Base-by-base conservation (phyloP, 1,139 yeast species). In the Lodderomyces jiufengensis region DNA sequence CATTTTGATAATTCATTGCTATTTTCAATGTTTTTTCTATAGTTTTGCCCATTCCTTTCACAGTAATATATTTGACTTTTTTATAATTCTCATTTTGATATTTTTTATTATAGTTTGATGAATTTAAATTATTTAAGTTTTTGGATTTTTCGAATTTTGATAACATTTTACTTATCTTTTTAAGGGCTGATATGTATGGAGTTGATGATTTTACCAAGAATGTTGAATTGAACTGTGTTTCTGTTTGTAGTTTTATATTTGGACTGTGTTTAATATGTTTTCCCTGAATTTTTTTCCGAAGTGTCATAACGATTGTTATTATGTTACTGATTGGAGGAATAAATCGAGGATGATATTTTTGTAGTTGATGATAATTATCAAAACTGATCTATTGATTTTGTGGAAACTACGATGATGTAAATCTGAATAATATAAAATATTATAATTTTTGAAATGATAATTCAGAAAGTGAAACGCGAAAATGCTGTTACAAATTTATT, bases 41-140 rank as follows among this genome's bases (percentile, higher is more conserved):
- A 5, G 84, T 71, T 36, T 69, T 72, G 2, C 90, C 90, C 86
- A 82, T 80, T 0, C 87, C 92, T 43, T 76, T 62, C 2, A 83
- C 70, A 0, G 71, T 63, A 11, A 82, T 60, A 48, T 63, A 73
- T 28, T 65, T 55, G 2, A 65, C 61, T 24, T 64, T 59, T 37
- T 61, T 64, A 45, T 57, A 66, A 24, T 63, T 63, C 2, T 68
- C 67, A 27, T 58, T 55, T 36, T 69, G 67, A 39, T 61, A 66
- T 43, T 65, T 67, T 14, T 33, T 37, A 8, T 21, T 27, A 8
- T 21, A 27, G 2, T 31, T 34, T 23, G 54, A 52, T 18, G 20
- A 18, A 18, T 18, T 18, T 18, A 5, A n/a, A n/a, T n/a, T 5
- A 7, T 18, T 5, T 18, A 5, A 7, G 7, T 18, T 18, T 18